Conservation (phyloP, 192 early-diverging fungal genomes). For the Umbelopsis vinacea region DNA sequence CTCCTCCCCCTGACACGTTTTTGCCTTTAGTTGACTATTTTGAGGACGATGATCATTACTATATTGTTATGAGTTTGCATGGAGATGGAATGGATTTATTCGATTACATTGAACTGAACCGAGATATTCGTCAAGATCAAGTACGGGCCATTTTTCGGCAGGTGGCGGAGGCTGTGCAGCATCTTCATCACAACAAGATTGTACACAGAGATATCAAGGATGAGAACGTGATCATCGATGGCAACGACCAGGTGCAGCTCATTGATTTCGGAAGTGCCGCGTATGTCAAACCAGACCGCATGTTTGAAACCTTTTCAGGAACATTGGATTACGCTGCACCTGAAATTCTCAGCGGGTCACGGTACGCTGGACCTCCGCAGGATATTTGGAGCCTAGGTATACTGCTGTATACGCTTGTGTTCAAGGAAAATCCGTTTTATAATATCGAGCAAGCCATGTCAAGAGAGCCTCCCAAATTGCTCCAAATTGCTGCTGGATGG, state of each 20-base stretch:
- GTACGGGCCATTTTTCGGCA: slow-evolving; percentile 62
- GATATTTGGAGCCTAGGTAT: slow-evolving; percentile 87
- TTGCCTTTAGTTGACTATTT: slow-evolving; percentile 63
- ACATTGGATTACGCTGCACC: slow-evolving; percentile 81
- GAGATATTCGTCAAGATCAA: slow-evolving; percentile 55
- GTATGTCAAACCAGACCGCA: slow-evolving; percentile 54
- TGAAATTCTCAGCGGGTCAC: slow-evolving; percentile 67
- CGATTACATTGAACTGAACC: slow-evolving; percentile 71
- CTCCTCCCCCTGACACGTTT: no score
- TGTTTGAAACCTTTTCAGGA: slow-evolving; percentile 75
- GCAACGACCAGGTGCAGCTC: slow-evolving; percentile 63
- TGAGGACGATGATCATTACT: slow-evolving; percentile 76
- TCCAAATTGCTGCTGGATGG: not conserved
- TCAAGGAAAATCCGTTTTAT: slow-evolving; percentile 76
- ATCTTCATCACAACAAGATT: slow-evolving; percentile 67
- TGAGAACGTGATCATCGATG: slow-evolving; percentile 82
- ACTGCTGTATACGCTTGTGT: slow-evolving; percentile 74
- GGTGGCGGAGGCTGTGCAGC: slow-evolving; percentile 58
- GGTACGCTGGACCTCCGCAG: slow-evolving; percentile 75
- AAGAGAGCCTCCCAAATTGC: slow-evolving; percentile 44
- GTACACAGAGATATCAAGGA: slow-evolving; percentile 90
- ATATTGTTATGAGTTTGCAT: slow-evolving; percentile 66
- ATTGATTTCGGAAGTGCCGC: slow-evolving; percentile 85
- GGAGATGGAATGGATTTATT: slow-evolving; percentile 69
- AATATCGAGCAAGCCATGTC: slow-evolving; percentile 66